phyloP scores from a whole-genome alignment of 768 basidiomycete species.

The Strobilomyces confusus region DNA sequence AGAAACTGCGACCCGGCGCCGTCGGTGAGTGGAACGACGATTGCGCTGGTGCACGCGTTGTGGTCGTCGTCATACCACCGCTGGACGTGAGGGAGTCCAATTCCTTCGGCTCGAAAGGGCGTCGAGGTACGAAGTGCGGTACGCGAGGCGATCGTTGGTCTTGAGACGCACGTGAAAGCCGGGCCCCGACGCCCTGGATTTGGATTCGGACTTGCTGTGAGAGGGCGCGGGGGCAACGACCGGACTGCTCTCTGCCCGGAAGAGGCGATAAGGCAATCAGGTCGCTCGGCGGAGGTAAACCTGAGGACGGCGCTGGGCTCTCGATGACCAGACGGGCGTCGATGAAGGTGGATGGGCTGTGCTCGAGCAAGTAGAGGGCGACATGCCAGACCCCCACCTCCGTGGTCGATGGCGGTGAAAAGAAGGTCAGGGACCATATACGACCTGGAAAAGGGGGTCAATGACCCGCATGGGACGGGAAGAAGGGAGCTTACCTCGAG shows the following conservation, averaged over 20 bases:
- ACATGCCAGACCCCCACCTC: slow-evolving; percentile 37
- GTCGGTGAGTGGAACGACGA: slow-evolving; percentile 41
- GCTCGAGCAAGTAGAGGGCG: slow-evolving; percentile 47
- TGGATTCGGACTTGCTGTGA: not conserved
- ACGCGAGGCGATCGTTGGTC: slow-evolving; percentile 20
- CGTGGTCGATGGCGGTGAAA: slow-evolving; percentile 9
- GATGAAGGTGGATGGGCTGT: slow-evolving; percentile 56
- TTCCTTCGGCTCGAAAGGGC: no score
- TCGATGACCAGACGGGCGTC: slow-evolving; percentile 49
- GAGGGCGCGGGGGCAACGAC: not conserved
- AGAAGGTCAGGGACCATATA: slow-evolving; percentile 27
- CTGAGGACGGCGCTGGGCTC: slow-evolving; percentile 24
- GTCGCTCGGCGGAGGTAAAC: not conserved
- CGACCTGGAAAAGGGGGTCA: slow-evolving; percentile 14
- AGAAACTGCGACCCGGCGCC: slow-evolving; percentile 42
- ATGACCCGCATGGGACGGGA: not conserved
- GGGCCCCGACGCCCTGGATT: slow-evolving; percentile 3
- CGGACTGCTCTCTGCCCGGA: not conserved
- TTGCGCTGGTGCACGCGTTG: slow-evolving; percentile 17
- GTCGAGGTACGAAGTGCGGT: slow-evolving; percentile 12
- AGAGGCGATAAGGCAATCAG: slow-evolving; percentile 9
- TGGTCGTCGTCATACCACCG: slow-evolving; percentile 10
- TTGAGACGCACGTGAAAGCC: slow-evolving; percentile 33
- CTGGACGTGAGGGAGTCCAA: not conserved
- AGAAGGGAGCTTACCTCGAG: slow-evolving; percentile 36